Evolutionary conservation across 164 flowering plant species (phyloP).

Genomic region (Cinnamomum micranthum): DNA sequence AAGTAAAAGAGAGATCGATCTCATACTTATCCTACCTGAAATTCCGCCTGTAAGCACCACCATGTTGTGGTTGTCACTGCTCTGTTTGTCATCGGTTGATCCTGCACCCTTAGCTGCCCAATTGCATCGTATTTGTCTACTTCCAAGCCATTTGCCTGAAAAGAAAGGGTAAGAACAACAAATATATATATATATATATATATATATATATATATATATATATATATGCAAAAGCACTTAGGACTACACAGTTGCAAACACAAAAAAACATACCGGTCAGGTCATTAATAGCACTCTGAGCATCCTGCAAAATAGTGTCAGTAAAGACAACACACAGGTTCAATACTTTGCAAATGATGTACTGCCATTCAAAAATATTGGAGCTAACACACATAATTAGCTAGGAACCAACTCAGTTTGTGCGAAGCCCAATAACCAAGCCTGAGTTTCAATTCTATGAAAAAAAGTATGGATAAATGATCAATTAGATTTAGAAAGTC

Average conservation of each 20-base stretch:
- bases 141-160: slow-evolving; percentile 97
- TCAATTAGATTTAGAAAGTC: no score
- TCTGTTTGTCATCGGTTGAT: slow-evolving; percentile 66
- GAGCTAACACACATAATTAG: neutral
- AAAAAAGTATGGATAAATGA: no score
- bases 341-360: neutral
- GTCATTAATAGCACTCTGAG: slow-evolving; percentile 88
- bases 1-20: neutral
- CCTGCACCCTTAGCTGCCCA: slow-evolving; percentile 99
- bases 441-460: no score
- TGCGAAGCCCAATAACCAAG: no score
- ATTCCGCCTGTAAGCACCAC: slow-evolving; percentile 75
- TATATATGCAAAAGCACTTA: neutral
- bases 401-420: neutral
- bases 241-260: neutral
- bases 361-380: no score
- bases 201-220: no score
- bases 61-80: slow-evolving; percentile 66
- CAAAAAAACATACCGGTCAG: slow-evolving; percentile 49
- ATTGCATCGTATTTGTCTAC: slow-evolving; percentile 94
- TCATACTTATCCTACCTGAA: slow-evolving; percentile 44
- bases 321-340: neutral
- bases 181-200: no score
- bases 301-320: slow-evolving; percentile 51
- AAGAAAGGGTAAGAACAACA: slow-evolving; percentile 5